A percentile compares a stretch with the other conserved stretches of the same genome.
Evolutionary conservation across 371 early-diverging fungal species (phyloP).

Genomic region (Syncephalis fuscata): DNA sequence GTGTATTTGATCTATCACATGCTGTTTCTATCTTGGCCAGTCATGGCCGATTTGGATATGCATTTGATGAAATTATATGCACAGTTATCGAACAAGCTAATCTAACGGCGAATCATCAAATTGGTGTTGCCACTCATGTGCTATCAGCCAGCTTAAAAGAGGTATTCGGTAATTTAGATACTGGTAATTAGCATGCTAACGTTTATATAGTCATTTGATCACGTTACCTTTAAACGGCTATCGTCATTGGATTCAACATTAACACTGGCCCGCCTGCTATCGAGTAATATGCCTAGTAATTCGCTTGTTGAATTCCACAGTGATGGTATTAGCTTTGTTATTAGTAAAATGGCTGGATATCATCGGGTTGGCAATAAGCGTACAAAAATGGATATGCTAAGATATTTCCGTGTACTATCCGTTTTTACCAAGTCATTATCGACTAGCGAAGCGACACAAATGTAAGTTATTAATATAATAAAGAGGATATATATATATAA

Average conservation of each 20-base stretch:
- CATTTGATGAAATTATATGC: slow-evolving; percentile 27
- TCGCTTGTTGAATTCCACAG: slow-evolving; percentile 9
- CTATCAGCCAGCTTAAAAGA: too few species aligned
- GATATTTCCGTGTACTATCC: slow-evolving; percentile 11
- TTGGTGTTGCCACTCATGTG: too few species aligned
- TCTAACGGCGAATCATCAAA: too few species aligned
- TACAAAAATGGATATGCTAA: slow-evolving; percentile 3
- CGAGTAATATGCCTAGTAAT: not conserved
- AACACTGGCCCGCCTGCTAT: slow-evolving; percentile 5
- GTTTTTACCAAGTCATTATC: too few species aligned
- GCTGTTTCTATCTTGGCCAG: slow-evolving; percentile 16
- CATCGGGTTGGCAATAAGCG: not conserved
- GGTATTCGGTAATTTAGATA: too few species aligned
- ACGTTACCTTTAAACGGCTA: not conserved
- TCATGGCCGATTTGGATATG: slow-evolving; percentile 19
- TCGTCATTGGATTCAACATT: slow-evolving; percentile 8
- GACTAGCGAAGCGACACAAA: too few species aligned
- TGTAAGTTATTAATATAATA: slow-evolving; percentile 4
- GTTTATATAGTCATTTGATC: slow-evolving; percentile 5
- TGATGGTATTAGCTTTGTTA: slow-evolving; percentile 6
- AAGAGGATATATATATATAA: slow-evolving; percentile 5
- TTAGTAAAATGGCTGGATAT: slow-evolving; percentile 8
- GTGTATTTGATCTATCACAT: slow-evolving; percentile 21
- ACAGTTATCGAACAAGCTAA: slow-evolving; percentile 23
- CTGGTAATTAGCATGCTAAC: not conserved